Evolutionary conservation across 139 green algal genomes (phyloP), one percentile per base, ranked within the genome.

Genomic region (Klebsormidium nitens): DNA sequence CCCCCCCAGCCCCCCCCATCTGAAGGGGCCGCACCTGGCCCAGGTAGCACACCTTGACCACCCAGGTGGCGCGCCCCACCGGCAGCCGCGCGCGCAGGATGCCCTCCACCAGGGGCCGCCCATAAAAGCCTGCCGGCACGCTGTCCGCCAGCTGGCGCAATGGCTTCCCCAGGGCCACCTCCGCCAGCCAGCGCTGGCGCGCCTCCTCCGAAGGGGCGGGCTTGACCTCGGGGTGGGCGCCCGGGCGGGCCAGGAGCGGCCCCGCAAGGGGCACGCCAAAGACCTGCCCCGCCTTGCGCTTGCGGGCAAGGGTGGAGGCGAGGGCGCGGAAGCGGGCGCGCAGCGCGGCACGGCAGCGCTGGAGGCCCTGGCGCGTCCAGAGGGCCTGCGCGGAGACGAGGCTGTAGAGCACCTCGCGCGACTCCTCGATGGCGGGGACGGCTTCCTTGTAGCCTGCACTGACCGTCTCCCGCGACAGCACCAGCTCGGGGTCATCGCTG

Each of bases 221-320:
- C 36, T 74, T 74, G 6, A 52, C 55, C 56, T 74, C 66, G 55
- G 66, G 66, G 66, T 35, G 72, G 3, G 49, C 31, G 8, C 66
- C 66, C 29, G 58, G 19, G 6, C 72, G 72, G 26, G 31, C 56
- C 6, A 74, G 58, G 5, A 69, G 56, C 14, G 66, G 66, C 26
- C 66, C 66, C 8, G 56, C 35, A 32, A 74, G 58, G n/a, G 66
- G 66, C 31, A 74, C 66, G 3, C 66, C 66, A 58, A 72, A 74
- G 3, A 74, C 66, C 40, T 74, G 66, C 3, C 66, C 62, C 8
- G 32, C 62, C 66, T 74, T 74, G 6, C 66, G 66, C 29, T 74
- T 74, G 11, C 66, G 66, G 14, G 34, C 4, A 55, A 69, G 28
- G 31, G 56, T 55, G 29, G 37, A 48, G 58, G 72, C 37, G 17